Conservation (phyloP, 2,329 filamentous ascomycete genomes). For the Cordyceps sp. region DNA sequence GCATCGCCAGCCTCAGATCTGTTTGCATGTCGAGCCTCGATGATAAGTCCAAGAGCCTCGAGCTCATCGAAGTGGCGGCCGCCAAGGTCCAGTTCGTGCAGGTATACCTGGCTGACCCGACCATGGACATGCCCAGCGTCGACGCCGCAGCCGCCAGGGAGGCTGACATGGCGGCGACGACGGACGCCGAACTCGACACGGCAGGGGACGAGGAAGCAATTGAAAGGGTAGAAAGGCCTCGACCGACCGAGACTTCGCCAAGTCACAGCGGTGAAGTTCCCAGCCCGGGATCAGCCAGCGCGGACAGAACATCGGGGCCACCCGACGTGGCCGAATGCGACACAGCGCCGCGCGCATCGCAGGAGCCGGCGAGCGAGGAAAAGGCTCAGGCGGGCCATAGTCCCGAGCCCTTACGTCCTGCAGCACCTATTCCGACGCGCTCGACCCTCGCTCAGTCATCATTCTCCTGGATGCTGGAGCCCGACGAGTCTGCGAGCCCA, state of each 20-base stretch:
- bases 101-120: slow-evolving; percentile 41
- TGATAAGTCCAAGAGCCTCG: slow-evolving; percentile 30
- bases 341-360: not conserved
- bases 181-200: not conserved
- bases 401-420: slow-evolving; percentile 6
- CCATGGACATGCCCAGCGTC: slow-evolving; percentile 26
- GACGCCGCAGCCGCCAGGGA: not conserved
- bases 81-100: slow-evolving; percentile 51
- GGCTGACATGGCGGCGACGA: not conserved
- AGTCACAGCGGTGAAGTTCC: not conserved
- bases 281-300: not conserved
- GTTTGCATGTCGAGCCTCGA: slow-evolving; percentile 33
- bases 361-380: not conserved
- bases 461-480: slow-evolving; percentile 66
- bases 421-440: slow-evolving; percentile 36
- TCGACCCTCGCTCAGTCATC: slow-evolving; percentile 57
- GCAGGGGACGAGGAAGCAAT: not conserved
- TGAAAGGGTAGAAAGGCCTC: too few relatives aligned
- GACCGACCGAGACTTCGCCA: too few relatives aligned
- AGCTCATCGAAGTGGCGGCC: slow-evolving; percentile 39
- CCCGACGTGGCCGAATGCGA: not conserved
- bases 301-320: too few relatives aligned
- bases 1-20: slow-evolving; percentile 44
- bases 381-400: not conserved
- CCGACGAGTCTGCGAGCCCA: slow-evolving; percentile 21